Conservation (phyloP, 805 yeast species). For the Candida ovalis region DNA sequence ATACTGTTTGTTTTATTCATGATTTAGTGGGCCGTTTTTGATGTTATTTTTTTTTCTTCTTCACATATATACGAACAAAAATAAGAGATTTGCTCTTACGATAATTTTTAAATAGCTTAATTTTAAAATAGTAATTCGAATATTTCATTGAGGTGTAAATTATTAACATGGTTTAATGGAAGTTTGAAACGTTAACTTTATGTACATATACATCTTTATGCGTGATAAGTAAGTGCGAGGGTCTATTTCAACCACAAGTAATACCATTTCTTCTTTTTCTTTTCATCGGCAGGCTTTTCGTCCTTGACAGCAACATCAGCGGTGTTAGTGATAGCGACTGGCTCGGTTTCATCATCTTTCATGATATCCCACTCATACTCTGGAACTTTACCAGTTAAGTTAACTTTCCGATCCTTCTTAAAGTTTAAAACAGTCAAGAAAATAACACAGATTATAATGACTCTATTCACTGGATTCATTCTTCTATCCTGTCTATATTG, state of each 20-base stretch:
- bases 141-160: too few species aligned
- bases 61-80: too few species aligned
- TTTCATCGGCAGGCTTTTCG: not conserved
- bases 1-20: not conserved
- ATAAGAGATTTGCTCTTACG: too few species aligned
- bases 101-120: too few species aligned
- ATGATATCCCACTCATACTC: conserved; percentile 24
- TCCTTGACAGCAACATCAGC: not conserved
- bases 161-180: too few species aligned
- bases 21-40: not conserved
- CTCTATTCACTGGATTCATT: conserved; percentile 56
- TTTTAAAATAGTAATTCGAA: too few species aligned
- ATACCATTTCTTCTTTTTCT: conserved; percentile 40
- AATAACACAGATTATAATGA: conserved; percentile 46
- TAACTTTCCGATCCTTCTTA: conserved; percentile 45
- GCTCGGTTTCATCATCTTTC: not conserved
- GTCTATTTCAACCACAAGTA: conserved; percentile 47
- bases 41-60: not conserved
- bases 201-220: too few species aligned
- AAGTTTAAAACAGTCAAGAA: conserved; percentile 49
- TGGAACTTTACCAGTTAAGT: conserved; percentile 28
- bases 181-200: too few species aligned
- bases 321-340: not conserved
- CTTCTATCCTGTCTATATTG: conserved; percentile 44
- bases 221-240: too few species aligned